phyloP scores from a whole-genome alignment of 2,329 filamentous ascomycete genomes.

The Ambrosiella xylebori region DNA sequence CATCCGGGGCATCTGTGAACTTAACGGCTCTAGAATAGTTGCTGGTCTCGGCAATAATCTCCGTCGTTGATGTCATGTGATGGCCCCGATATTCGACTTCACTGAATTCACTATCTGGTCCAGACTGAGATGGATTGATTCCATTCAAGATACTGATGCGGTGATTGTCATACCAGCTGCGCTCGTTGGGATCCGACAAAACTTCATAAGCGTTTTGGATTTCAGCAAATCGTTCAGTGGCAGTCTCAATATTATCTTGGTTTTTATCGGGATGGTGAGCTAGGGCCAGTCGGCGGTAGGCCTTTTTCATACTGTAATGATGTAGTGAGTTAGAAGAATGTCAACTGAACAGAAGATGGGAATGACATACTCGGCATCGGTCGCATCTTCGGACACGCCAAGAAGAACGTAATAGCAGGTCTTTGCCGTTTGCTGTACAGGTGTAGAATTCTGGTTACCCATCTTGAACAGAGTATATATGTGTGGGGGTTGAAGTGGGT shows the following conservation, averaged over 20 bases:
- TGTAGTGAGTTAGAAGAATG: neutral
- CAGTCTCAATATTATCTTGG: conserved; percentile 63
- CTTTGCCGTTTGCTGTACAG: conserved; percentile 32
- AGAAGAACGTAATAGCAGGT: conserved; percentile 79
- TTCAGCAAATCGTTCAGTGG: conserved; percentile 77
- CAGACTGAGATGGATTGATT: conserved; percentile 30
- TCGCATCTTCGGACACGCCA: conserved; percentile 51
- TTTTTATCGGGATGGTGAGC: conserved; percentile 94
- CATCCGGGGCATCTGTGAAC: conserved; percentile 61
- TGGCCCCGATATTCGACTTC: conserved; percentile 29
- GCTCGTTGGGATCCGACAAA: conserved; percentile 87
- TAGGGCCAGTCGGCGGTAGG: conserved; percentile 77
- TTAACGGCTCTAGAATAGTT: conserved; percentile 64
- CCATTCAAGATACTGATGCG: conserved; percentile 66
- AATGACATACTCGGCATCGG: conserved; percentile 56
- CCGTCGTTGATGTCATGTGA: conserved; percentile 60
- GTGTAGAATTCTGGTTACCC: conserved; percentile 15
- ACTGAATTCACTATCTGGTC: conserved; percentile 38
- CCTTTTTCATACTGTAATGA: conserved; percentile 61
- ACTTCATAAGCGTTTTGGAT: conserved; percentile 88
- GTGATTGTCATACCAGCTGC: conserved; percentile 95
- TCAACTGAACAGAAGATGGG: neutral
- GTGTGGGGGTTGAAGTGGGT: no score
- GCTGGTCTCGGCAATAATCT: conserved; percentile 61
- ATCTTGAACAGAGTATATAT: no score